Conservation (phyloP, 73 alveolate species). For the Tetrahymena elliotti region DNA sequence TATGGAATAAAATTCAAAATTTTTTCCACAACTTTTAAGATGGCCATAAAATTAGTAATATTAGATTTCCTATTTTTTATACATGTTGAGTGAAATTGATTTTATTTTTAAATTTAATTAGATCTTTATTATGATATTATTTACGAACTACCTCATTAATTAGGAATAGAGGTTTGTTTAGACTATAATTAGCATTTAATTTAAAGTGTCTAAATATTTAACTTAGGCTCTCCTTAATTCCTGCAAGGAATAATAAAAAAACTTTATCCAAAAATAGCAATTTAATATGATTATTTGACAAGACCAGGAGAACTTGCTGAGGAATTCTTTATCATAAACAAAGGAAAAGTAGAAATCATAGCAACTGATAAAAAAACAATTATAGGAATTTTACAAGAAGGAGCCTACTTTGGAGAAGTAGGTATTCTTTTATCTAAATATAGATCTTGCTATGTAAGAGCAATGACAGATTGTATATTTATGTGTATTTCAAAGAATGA, state of each 20-base stretch:
- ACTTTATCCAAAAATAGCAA: slow-evolving; percentile 36
- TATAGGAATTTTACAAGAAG: slow-evolving; percentile 45
- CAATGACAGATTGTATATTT: slow-evolving; percentile 42
- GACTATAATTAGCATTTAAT: slow-evolving; percentile 42
- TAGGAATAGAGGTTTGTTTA: slow-evolving; percentile 44
- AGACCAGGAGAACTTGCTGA: slow-evolving; percentile 45
- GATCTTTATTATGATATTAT: background rate
- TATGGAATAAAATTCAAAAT: background rate
- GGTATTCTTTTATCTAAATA: slow-evolving; percentile 41
- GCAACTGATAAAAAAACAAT: slow-evolving; percentile 48
- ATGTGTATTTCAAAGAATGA: slow-evolving; percentile 24
- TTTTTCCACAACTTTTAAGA: background rate
- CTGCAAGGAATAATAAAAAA: slow-evolving; percentile 24
- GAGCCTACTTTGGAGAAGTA: slow-evolving; percentile 58
- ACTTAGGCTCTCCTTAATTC: slow-evolving; percentile 45
- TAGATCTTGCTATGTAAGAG: slow-evolving; percentile 46
- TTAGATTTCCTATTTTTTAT: too few relatives aligned
- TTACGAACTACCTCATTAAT: slow-evolving; percentile 40
- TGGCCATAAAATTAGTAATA: background rate
- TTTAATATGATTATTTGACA: slow-evolving; percentile 16
- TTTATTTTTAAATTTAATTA: background rate
- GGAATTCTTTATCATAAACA: slow-evolving; percentile 39
- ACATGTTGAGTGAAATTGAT: too few relatives aligned
- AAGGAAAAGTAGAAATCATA: slow-evolving; percentile 44
- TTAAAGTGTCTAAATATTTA: slow-evolving; percentile 42